Evolutionary conservation across 306 rosid genomes (phyloP).

Genomic region (Casuarina cunninghamiana): DNA sequence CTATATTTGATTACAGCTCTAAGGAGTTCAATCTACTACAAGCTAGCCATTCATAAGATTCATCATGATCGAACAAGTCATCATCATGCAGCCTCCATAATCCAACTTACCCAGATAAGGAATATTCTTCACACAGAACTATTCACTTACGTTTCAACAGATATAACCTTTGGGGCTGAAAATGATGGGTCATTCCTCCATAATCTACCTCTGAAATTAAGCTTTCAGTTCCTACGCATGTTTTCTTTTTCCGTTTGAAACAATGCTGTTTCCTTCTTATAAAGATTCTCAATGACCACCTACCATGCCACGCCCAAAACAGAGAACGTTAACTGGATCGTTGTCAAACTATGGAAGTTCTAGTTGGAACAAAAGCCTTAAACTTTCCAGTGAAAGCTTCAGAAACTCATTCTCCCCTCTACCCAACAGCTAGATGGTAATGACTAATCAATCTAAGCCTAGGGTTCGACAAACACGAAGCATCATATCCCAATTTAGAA

Average conservation of each 20-base stretch:
- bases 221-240: background rate
- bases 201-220: background rate
- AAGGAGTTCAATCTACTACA: background rate
- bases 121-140: background rate
- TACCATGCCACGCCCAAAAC: background rate
- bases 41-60: background rate
- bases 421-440: background rate
- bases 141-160: background rate
- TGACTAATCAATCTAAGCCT: background rate
- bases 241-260: background rate
- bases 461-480: background rate
- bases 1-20: background rate
- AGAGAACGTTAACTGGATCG: background rate
- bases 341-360: background rate
- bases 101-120: background rate
- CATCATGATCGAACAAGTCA: background rate
- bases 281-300: background rate
- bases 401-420: background rate
- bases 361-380: background rate
- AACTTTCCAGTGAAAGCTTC: background rate
- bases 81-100: background rate
- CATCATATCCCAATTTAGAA: conserved; percentile 3
- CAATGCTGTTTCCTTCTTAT: background rate
- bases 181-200: background rate
- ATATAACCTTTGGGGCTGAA: background rate